These are phyloP conservation scores for Fusarium sp. DNA, from an alignment of 2,329 filamentous ascomycete species.

Conservation along the genomic window DNA sequence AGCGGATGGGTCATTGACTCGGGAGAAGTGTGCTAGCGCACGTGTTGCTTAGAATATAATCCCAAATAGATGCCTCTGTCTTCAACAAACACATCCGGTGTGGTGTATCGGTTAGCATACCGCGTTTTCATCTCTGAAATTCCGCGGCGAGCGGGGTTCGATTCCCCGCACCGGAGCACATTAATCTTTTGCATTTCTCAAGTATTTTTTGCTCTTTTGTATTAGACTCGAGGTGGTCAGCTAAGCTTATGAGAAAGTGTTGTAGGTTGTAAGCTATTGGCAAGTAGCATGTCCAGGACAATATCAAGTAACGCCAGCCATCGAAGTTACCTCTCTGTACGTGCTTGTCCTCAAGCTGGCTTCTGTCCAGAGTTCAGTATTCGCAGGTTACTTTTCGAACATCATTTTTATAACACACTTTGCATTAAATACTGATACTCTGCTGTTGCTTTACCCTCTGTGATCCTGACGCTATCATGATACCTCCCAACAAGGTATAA, in stretches of 20 bases:
- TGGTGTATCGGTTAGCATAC: slow-evolving; percentile 43
- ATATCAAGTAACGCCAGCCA: no score
- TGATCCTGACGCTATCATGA: not conserved
- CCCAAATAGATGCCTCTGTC: accelerated
- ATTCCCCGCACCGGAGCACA: slow-evolving; percentile 37
- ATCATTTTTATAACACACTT: not conserved
- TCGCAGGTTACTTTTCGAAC: not conserved
- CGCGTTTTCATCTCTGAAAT: slow-evolving; percentile 35
- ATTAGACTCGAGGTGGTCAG: no score
- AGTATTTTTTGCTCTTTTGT: not conserved
- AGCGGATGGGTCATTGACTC: not conserved
- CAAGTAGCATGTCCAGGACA: no score
- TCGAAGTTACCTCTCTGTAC: no score
- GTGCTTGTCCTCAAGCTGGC: no score
- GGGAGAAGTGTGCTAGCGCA: not conserved
- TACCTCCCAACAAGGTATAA: slow-evolving; percentile 16
- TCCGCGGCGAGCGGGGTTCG: slow-evolving; percentile 41
- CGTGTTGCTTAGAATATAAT: accelerated
- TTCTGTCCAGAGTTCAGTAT: not conserved
- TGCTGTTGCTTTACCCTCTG: not conserved
- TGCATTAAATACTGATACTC: not conserved
- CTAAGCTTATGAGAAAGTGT: no score
- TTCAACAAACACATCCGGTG: slow-evolving; percentile 29
- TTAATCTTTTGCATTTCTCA: not conserved
- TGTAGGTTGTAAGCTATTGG: no score